Conservation (phyloP, 345 rosid genomes). For the Sisymbrium irio region DNA sequence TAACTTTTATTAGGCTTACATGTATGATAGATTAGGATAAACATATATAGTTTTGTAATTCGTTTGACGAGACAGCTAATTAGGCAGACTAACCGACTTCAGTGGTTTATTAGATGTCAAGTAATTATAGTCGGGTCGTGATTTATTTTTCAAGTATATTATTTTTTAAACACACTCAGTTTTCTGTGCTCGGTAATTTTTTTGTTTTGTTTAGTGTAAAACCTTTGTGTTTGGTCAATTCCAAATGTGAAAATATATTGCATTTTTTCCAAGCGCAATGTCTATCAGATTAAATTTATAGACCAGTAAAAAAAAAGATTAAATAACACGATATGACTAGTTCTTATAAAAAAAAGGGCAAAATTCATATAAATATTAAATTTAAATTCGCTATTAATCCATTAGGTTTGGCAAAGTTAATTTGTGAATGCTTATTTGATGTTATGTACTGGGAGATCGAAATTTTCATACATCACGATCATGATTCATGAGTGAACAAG, state of each 20-base stretch:
- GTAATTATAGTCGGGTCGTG: not conserved
- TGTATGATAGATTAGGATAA: not conserved
- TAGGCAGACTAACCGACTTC: not conserved
- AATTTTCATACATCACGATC: slow-evolving; percentile 16
- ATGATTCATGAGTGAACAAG: slow-evolving; percentile 30
- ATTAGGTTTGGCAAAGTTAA: slow-evolving; percentile 5
- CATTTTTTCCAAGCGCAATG: not conserved
- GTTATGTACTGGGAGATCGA: not conserved
- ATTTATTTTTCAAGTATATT: no score
- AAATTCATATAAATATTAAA: not conserved
- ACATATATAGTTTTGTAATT: not conserved
- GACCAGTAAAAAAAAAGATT: not conserved
- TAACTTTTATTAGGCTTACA: no score
- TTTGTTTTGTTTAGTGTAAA: no score
- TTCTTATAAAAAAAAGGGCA: not conserved
- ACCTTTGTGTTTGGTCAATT: no score
- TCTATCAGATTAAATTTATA: not conserved
- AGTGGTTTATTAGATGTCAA: not conserved
- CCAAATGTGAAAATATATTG: not conserved
- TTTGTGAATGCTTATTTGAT: not conserved
- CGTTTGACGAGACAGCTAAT: not conserved
- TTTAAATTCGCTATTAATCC: not conserved
- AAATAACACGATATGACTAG: not conserved
- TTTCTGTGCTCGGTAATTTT: no score
- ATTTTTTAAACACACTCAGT: not conserved